phyloP scores from a whole-genome alignment of 257 asterid species.

The Anisodus acutangulus region DNA sequence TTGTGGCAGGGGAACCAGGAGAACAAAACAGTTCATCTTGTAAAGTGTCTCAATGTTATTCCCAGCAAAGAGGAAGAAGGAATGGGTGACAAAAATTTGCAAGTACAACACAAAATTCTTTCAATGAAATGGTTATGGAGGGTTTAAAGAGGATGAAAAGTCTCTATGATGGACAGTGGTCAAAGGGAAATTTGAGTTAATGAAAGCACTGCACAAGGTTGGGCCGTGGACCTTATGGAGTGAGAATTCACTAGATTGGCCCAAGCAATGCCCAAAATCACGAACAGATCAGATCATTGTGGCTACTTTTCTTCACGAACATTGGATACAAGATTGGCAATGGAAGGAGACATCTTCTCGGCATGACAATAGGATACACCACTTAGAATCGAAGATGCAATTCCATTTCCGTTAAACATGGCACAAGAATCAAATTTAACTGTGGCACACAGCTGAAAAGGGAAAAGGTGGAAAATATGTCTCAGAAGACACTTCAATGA shows the following conservation, averaged over 20 bases:
- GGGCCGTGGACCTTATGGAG: not conserved
- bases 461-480: not conserved
- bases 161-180: not conserved
- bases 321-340: slow-evolving; percentile 8
- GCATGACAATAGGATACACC: slow-evolving; percentile 6
- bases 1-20: too few relatives aligned
- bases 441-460: not conserved
- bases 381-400: not conserved
- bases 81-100: not conserved
- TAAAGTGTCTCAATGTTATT: too few relatives aligned
- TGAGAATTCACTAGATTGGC: not conserved
- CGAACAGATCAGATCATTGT: not conserved
- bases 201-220: not conserved
- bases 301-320: not conserved
- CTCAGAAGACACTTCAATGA: not conserved
- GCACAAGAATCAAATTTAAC: not conserved
- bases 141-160: not conserved
- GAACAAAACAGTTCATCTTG: too few relatives aligned
- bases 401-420: not conserved
- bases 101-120: not conserved
- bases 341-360: not conserved
- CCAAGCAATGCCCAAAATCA: too few relatives aligned
- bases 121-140: not conserved
- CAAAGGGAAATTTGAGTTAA: not conserved
- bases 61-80: not conserved